Evolutionary conservation across 129 eudicot species (phyloP), one percentile per base, ranked within the genome.

Genomic region (Artemisia argyi): DNA sequence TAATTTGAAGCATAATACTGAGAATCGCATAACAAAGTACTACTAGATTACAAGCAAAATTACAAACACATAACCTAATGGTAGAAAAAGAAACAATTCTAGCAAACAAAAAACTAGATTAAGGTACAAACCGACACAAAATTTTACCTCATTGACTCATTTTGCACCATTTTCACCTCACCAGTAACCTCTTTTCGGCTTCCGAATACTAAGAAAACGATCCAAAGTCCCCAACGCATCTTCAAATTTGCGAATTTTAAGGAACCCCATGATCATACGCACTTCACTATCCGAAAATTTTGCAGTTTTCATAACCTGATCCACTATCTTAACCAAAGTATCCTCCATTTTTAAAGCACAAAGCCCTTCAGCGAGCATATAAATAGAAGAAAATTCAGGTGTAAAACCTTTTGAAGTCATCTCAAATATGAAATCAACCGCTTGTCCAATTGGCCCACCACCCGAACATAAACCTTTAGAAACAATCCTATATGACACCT

Each of bases 281-380:
- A 68, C 89, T 83, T 94, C 99, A 78, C 42, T 88, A 0, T 78
- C 85, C 10, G 85, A 73, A 60, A 90, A 79, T 5, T 65, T 81
- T 47, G 94, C 97, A 28, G 63, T 80, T 54, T 64, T 81, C 96
- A 94, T 86, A 44, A 90, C 68, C 84, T 58, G 83, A 46, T 80
- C 86, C 67, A 94, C 71, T 58, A 94, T 81, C 81, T 83, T 90
- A 46, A 88, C 64, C 58, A 94, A 73, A 16, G 88, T 88, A 22
- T 83, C 93, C 74, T 90, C 97, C 99, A 86, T 94, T 61, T 88
- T 69, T 18, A 94, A 73, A 49, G 94, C 82, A 83, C 86, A 81
- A 62, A 94, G 99, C 74, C 99, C 97, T 66, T 94, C 97, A 61
- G 97, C 99, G 81, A 94, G 66, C 97, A 88, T 88, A 68, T 65